Evolutionary conservation across 106 monocot species (phyloP).

Genomic region (Dendrobium chrysotoxum): DNA sequence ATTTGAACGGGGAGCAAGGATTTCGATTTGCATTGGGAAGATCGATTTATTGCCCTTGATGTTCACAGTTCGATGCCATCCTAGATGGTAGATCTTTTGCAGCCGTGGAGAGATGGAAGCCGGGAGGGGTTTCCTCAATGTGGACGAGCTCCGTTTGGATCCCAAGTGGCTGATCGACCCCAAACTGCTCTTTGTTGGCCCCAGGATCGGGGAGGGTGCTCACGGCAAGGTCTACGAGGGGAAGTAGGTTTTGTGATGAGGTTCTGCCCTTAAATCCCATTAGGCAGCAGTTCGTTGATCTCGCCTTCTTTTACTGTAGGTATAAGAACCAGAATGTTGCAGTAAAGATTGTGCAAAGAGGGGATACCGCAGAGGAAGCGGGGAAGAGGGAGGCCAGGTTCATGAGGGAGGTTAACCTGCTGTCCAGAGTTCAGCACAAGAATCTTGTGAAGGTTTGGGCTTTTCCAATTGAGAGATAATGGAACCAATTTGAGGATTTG

Average conservation of each 20-base stretch:
- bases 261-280: background rate
- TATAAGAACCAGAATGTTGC: slow-evolving; percentile 97
- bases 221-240: slow-evolving; percentile 95
- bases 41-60: background rate
- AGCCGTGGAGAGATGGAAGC: slow-evolving; percentile 41
- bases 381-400: slow-evolving; percentile 77
- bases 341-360: slow-evolving; percentile 84
- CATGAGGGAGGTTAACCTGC: slow-evolving; percentile 82
- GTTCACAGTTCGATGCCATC: slow-evolving; percentile 2
- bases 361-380: slow-evolving; percentile 68
- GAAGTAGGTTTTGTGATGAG: slow-evolving; percentile 44
- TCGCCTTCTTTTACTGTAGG: slow-evolving; percentile 26
- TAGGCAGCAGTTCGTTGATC: background rate
- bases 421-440: slow-evolving; percentile 88
- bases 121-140: slow-evolving; percentile 42
- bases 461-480: background rate
- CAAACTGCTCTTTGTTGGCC: slow-evolving; percentile 82
- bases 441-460: slow-evolving; percentile 83
- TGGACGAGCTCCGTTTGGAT: slow-evolving; percentile 48
- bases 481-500: background rate
- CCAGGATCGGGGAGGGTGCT: slow-evolving; percentile 87
- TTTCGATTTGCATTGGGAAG: background rate
- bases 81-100: slow-evolving; percentile 29
- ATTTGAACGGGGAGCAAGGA: background rate
- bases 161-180: slow-evolving; percentile 87